Evolutionary conservation across 306 rosid genomes (phyloP).

Genomic region (Cucumis hystrix): DNA sequence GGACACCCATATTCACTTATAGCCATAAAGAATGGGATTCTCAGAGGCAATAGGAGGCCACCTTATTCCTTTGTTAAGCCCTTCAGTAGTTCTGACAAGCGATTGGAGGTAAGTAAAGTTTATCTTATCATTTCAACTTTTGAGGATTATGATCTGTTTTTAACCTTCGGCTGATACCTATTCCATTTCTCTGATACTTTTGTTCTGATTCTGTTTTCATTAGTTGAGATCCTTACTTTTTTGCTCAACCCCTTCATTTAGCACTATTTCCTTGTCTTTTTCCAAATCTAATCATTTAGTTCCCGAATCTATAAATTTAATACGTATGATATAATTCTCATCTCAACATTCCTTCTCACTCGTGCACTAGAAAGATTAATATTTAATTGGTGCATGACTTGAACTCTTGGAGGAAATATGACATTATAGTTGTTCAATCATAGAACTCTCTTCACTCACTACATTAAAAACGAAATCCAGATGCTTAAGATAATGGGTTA

Average conservation of each 20-base stretch:
- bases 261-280: background rate
- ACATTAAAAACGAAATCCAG: background rate
- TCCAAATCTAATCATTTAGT: background rate
- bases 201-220: background rate
- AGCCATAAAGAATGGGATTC: conserved; percentile 61
- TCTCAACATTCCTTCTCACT: background rate
- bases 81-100: conserved; percentile 49
- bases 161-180: background rate
- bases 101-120: conserved; percentile 64
- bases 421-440: too few species aligned
- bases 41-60: conserved; percentile 68
- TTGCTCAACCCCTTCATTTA: background rate
- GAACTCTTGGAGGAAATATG: too few species aligned
- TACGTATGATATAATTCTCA: background rate
- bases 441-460: too few species aligned
- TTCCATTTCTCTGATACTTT: background rate
- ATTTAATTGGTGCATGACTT: too few species aligned
- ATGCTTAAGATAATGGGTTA: background rate
- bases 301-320: background rate
- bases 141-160: background rate
- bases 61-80: conserved; percentile 67
- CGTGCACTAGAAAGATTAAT: too few species aligned
- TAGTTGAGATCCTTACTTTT: background rate
- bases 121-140: background rate
- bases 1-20: conserved; percentile 64